Base-by-base conservation (phyloP, 2,329 filamentous ascomycete genomes). In the Arthrinium puccinioides region DNA sequence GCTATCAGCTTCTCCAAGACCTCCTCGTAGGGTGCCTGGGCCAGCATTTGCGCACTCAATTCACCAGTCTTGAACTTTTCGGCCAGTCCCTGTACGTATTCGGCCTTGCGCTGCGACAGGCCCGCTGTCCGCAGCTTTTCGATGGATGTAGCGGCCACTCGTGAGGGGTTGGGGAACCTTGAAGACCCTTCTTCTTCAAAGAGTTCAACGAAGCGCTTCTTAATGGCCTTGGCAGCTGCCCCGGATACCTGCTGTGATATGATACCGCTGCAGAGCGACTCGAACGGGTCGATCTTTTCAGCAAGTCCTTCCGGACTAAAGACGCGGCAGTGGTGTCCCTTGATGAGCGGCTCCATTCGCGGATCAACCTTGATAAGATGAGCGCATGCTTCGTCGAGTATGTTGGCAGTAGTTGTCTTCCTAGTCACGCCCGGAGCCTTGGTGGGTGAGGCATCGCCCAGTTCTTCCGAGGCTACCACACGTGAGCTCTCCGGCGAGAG, bases 161-260 rank as follows among this genome's bases (percentile, higher is more conserved):
- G 71, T 1, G 78, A 73, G 0, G 92, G 90, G 0, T 77, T 74
- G 0, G 90, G 90, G 53, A 96, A 97, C 24, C 50, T 35, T 3
- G 32, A 20, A 4, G 32, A 20, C 13, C 16, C 25, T 40, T 37
- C 21, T 37, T 26, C 6, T 44, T 36, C 21, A 59, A 95, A 96
- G 6, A 96, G 64, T 2, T 67, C 70, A 15, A 94, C 64, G 57
- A 96, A 96, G 46, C 87, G 90, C 34, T 74, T 75, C 59, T 90
- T 89, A 63, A 98, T 97, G 6, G 85, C 85, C 48, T 78, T 83
- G 10, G 92, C 92, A 1, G 92, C 92, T 6, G 88, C 87, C 14
- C 90, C 88, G 1, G 88, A 95, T 15, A 98, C 90, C 65, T 98
- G 92, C 63, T 97, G 92, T 37, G 87, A 88, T 51, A 97, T 94